phyloP scores from a whole-genome alignment of 441 rosid genomes.

The Pelargonium fulgidum region DNA sequence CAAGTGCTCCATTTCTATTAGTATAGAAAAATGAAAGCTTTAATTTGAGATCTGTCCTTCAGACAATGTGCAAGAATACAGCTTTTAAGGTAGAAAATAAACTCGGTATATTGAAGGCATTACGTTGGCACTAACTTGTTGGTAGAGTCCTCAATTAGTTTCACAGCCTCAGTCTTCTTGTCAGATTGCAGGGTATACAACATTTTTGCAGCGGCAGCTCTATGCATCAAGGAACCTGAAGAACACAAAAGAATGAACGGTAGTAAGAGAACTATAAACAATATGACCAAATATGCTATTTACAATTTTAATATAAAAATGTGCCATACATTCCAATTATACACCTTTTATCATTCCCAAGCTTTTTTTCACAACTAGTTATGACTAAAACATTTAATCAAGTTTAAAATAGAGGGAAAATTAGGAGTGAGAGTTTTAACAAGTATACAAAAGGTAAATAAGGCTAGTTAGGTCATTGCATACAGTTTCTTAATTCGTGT shows the following conservation, averaged over 20 bases:
- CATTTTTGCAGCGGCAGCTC: constrained; percentile 96
- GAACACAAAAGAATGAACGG: constrained; percentile 13
- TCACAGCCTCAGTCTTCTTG: constrained; percentile 69
- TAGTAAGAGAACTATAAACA: constrained; percentile 4
- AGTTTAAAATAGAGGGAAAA: neutral
- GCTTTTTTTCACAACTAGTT: too few species aligned
- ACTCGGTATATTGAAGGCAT: constrained; percentile 16
- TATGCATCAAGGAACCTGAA: constrained; percentile 93
- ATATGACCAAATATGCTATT: neutral
- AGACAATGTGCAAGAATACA: neutral
- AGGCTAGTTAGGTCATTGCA: too few species aligned
- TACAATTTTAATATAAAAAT: too few species aligned
- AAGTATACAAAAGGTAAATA: too few species aligned
- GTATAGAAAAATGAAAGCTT: constrained; percentile 2
- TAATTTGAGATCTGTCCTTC: neutral
- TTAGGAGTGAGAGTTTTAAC: neutral
- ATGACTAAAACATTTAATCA: too few species aligned
- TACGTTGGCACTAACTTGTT: constrained; percentile 51
- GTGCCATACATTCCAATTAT: too few species aligned
- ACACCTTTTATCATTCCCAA: too few species aligned
- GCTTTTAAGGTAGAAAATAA: neutral
- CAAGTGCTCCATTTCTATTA: constrained; percentile 58
- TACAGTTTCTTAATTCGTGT: too few species aligned
- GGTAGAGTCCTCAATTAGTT: constrained; percentile 75
- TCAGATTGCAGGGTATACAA: constrained; percentile 55